Percentiles rank a stretch among this genome's conserved stretches.
These are phyloP conservation scores for Theileria parva DNA, from an alignment of 169 alveolate species.

Conservation along the genomic window DNA sequence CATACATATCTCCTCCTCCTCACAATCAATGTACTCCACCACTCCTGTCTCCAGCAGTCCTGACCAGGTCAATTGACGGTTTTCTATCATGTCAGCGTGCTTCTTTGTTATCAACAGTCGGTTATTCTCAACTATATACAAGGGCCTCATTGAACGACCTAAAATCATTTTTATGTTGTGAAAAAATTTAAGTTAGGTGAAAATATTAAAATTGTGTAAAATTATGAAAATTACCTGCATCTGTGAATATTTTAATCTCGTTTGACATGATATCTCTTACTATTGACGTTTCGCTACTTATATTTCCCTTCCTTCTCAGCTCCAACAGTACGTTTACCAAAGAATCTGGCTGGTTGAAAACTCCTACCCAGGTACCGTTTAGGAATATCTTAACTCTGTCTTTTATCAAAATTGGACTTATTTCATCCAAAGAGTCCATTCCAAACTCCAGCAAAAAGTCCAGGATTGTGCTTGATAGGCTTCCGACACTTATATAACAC, in stretches of 20 bases:
- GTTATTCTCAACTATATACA: slow-evolving; percentile 92
- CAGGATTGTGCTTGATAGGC: slow-evolving; percentile 82
- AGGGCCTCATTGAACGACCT: slow-evolving; percentile 95
- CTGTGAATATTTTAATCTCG: slow-evolving; percentile 96
- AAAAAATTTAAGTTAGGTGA: neutral
- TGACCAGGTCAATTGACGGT: slow-evolving; percentile 78
- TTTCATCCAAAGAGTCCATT: slow-evolving; percentile 85
- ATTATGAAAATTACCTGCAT: slow-evolving; percentile 93
- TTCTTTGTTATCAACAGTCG: slow-evolving; percentile 81
- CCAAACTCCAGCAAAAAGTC: slow-evolving; percentile 89
- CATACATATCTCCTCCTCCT: slow-evolving; percentile 99
- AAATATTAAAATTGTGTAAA: too few species aligned
- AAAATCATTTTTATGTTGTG: neutral
- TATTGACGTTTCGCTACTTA: slow-evolving; percentile 94
- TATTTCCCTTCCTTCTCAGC: slow-evolving; percentile 89
- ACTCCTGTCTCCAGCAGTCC: slow-evolving; percentile 91
- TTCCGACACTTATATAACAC: slow-evolving; percentile 96
- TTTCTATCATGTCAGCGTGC: slow-evolving; percentile 75
- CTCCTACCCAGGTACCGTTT: slow-evolving; percentile 97
- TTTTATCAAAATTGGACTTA: slow-evolving; percentile 86
- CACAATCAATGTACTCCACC: slow-evolving; percentile 99
- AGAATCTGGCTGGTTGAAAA: slow-evolving; percentile 89
- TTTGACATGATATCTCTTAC: slow-evolving; percentile 90
- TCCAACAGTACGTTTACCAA: slow-evolving; percentile 83
- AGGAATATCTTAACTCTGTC: slow-evolving; percentile 91